These are phyloP conservation scores for Testicularia cyperi DNA, from an alignment of 1,284 basidiomycete species.

Conservation along the genomic window DNA sequence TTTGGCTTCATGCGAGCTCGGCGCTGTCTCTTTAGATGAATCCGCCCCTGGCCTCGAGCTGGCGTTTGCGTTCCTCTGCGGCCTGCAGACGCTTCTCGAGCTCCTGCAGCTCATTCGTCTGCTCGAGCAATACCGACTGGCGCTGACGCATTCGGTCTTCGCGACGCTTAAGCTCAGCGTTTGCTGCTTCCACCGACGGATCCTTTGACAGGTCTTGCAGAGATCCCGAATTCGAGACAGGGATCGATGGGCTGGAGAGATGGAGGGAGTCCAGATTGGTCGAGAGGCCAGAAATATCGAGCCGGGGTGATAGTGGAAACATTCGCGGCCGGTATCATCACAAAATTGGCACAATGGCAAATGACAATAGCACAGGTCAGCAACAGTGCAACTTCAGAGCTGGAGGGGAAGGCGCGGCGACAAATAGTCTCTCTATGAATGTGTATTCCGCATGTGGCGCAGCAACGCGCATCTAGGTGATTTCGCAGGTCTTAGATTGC, in stretches of 20 bases:
- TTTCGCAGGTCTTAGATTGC: too few relatives aligned
- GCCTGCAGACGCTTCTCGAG: slow-evolving; percentile 49
- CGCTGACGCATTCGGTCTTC: slow-evolving; percentile 44
- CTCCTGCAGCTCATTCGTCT: slow-evolving; percentile 49
- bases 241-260: slow-evolving; percentile 11
- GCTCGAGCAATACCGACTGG: slow-evolving; percentile 39
- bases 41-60: slow-evolving; percentile 40
- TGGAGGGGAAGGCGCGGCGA: too few relatives aligned
- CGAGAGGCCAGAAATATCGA: too few relatives aligned
- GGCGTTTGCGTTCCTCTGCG: slow-evolving; percentile 44
- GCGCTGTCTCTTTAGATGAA: too few relatives aligned
- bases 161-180: slow-evolving; percentile 24
- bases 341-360: not conserved
- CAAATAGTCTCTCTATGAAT: too few relatives aligned
- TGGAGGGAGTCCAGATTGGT: not conserved
- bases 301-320: slow-evolving; percentile 5
- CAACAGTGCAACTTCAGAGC: too few relatives aligned
- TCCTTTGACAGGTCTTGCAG: too few relatives aligned
- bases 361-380: too few relatives aligned
- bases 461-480: too few relatives aligned
- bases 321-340: not conserved
- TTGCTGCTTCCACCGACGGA: too few relatives aligned
- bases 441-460: too few relatives aligned
- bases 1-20: too few relatives aligned
- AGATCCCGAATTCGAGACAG: slow-evolving; percentile 25